These are phyloP conservation scores for Coemansia sp. DNA, from an alignment of 192 early-diverging fungal genomes.

Conservation along the genomic window DNA sequence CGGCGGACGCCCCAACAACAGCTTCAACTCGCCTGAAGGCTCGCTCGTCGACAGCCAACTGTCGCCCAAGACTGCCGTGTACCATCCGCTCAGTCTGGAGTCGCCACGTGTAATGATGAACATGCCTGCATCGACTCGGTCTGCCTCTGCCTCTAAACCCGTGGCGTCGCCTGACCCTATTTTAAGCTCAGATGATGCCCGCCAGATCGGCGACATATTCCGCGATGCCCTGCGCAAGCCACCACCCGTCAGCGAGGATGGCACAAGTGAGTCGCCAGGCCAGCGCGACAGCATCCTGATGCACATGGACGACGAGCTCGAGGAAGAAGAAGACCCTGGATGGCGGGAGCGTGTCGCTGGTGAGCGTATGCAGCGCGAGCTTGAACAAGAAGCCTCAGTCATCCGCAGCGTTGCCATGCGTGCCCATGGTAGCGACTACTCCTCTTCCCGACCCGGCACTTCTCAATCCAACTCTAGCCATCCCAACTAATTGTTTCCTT, in stretches of 20 bases:
- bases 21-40: slow-evolving; percentile 42
- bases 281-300: slow-evolving; percentile 20
- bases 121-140: slow-evolving; percentile 41
- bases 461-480: slow-evolving; percentile 14
- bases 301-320: slow-evolving; percentile 22
- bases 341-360: slow-evolving; percentile 52
- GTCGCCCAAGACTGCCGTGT: slow-evolving; percentile 14
- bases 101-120: slow-evolving; percentile 50
- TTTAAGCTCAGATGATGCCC: slow-evolving; percentile 44
- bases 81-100: slow-evolving; percentile 42
- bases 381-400: slow-evolving; percentile 46
- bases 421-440: slow-evolving; percentile 49
- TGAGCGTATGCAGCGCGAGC: slow-evolving; percentile 54
- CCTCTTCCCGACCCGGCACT: slow-evolving; percentile 30
- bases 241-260: slow-evolving; percentile 40
- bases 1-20: slow-evolving; percentile 37
- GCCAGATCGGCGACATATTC: slow-evolving; percentile 52
- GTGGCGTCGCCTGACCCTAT: slow-evolving; percentile 19
- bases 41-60: slow-evolving; percentile 20
- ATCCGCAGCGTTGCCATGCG: slow-evolving; percentile 45
- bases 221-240: slow-evolving; percentile 54
- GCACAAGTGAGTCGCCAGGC: slow-evolving; percentile 16
- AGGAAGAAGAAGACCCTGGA: slow-evolving; percentile 42
- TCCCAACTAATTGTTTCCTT: not conserved
- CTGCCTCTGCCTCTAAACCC: slow-evolving; percentile 2